Base-by-base conservation (phyloP, 129 eudicot genomes). In the Flaveria brownii region DNA sequence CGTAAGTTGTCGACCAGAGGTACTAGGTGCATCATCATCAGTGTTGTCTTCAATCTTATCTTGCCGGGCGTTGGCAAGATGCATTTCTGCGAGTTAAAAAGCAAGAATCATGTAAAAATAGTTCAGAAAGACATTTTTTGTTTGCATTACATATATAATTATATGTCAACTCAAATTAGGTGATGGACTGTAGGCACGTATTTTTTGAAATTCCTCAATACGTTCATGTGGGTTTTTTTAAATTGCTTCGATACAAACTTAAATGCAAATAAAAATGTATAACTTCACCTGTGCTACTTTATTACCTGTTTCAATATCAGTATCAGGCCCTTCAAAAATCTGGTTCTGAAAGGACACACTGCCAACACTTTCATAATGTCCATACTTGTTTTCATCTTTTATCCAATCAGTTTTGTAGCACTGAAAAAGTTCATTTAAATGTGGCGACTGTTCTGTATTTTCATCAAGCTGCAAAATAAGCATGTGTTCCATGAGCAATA, bases 391-490 rank as follows among this genome's bases (percentile, higher is more conserved):
- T 50, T 89, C 96, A 76, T 95, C 96, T 84, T 91, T 95, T 41
- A 91, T 90, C 99, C 99, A 95, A 70, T 95, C 99, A 83, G 96
- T 84, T 74, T 84, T 86, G 81, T 95, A 85, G 87, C 97, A 89
- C 78, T 95, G 99, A 62, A 95, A 89, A 79, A 95, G 96, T 90
- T 95, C 99, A 82, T 85, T 87, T 68, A 94, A 76, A 88, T 95
- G 99, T 63, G 99, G 99, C 97, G 96, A 91, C 81, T 91, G 99
- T 85, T 95, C 99, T 94, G 91, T 70, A 80, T 95, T 91, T 74
- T 95, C 96, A 45, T 95, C 99, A 78, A 91, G 91, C 99, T 95
- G 87, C 68, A 77, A 73, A 54, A 66, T 77, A 82, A 65, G 62
- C 52, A 67, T 68, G 47, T 42, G 57, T 70, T 13, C 57, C 36